Evolutionary conservation across 2,329 filamentous ascomycete genomes (phyloP).

Genomic region (Aspergillus proliferans): DNA sequence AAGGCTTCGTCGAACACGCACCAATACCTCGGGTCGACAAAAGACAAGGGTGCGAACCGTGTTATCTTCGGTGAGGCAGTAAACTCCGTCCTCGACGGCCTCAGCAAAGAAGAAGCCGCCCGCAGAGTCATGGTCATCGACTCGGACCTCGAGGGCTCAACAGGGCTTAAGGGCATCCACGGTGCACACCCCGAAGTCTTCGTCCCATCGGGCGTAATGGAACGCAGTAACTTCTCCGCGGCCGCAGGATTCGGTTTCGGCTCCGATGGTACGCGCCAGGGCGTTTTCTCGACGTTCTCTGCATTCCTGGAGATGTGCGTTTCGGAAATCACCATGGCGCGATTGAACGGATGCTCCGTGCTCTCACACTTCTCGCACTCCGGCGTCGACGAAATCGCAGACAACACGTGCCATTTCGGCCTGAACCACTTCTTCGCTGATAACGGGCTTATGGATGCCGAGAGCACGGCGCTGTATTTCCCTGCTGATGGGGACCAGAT

Average conservation of each 20-base stretch:
- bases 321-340: slow-evolving; percentile 37
- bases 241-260: slow-evolving; percentile 35
- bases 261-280: slow-evolving; percentile 29
- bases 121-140: slow-evolving; percentile 36
- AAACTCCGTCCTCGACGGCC: slow-evolving; percentile 28
- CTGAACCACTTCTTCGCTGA: slow-evolving; percentile 38
- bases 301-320: slow-evolving; percentile 38
- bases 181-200: slow-evolving; percentile 34
- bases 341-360: slow-evolving; percentile 33
- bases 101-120: slow-evolving; percentile 33
- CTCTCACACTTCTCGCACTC: slow-evolving; percentile 37
- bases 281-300: slow-evolving; percentile 38
- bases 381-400: slow-evolving; percentile 37
- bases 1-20: slow-evolving; percentile 26
- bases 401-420: slow-evolving; percentile 39
- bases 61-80: slow-evolving; percentile 36
- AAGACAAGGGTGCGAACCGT: slow-evolving; percentile 33
- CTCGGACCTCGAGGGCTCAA: slow-evolving; percentile 37
- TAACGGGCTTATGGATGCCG: slow-evolving; percentile 34
- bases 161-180: slow-evolving; percentile 33
- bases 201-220: slow-evolving; percentile 35
- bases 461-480: slow-evolving; percentile 32
- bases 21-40: slow-evolving; percentile 28
- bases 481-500: slow-evolving; percentile 38
- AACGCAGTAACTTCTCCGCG: slow-evolving; percentile 36